Percentiles rank a stretch among this genome's conserved stretches.
Conservation (phyloP, 164 flowering plant species). For the Macadamia integrifolia region DNA sequence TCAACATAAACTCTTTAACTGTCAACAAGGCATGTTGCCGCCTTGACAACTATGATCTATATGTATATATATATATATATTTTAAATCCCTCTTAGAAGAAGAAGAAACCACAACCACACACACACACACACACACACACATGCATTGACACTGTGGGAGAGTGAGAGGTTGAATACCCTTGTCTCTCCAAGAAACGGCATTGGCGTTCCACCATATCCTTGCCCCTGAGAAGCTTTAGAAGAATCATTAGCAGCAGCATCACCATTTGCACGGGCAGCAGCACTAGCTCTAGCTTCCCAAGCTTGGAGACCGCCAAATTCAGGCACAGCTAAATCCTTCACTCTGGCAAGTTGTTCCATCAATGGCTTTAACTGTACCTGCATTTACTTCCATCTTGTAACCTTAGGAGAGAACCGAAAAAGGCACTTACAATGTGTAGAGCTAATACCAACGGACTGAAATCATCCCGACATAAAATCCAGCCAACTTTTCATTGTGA, state of each 20-base stretch:
- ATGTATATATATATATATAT: no score
- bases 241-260: slow-evolving; percentile 49
- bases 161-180: slow-evolving; percentile 34
- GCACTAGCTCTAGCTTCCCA: slow-evolving; percentile 87
- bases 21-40: no score
- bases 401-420: slow-evolving; percentile 1
- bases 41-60: no score
- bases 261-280: slow-evolving; percentile 59
- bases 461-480: neutral
- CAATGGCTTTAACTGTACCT: slow-evolving; percentile 86
- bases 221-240: slow-evolving; percentile 59
- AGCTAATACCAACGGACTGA: neutral
- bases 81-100: no score
- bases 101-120: neutral
- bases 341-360: slow-evolving; percentile 77
- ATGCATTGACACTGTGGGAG: neutral
- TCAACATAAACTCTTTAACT: no score
- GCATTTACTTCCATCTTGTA: slow-evolving; percentile 17
- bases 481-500: neutral
- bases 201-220: slow-evolving; percentile 67
- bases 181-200: slow-evolving; percentile 90
- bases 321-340: slow-evolving; percentile 80
- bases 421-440: neutral
- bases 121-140: no score
- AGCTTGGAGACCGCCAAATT: slow-evolving; percentile 78